A percentile compares a stretch with the other conserved stretches of the same genome.
These are phyloP conservation scores for Backusella liffmaniae DNA, from an alignment of 192 early-diverging fungal genomes.

Conservation along the genomic window DNA sequence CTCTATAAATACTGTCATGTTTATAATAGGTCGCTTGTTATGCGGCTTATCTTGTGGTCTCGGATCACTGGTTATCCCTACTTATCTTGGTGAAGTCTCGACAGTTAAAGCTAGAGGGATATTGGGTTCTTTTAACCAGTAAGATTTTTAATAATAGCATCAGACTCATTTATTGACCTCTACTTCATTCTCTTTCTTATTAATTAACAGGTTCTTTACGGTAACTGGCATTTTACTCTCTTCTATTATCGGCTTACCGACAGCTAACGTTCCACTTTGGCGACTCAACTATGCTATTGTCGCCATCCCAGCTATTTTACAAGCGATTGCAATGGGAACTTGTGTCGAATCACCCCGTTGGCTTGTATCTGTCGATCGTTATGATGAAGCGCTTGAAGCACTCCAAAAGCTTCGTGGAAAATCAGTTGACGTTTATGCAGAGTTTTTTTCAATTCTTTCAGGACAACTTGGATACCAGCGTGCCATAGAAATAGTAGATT, in stretches of 20 bases:
- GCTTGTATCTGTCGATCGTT: conserved; percentile 53
- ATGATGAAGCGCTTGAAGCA: conserved; percentile 58
- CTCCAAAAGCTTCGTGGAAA: conserved; percentile 57
- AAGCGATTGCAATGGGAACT: conserved; percentile 55
- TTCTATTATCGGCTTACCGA: conserved; percentile 43
- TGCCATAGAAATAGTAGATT: conserved; percentile 1
- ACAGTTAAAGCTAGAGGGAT: conserved; percentile 44
- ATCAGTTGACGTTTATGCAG: conserved; percentile 55
- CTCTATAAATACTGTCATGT: conserved; percentile 47
- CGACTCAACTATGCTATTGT: conserved; percentile 43
- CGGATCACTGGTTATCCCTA: conserved; percentile 49
- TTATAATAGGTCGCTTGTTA: conserved; percentile 47
- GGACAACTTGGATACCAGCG: neutral
- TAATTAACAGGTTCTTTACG: conserved; percentile 57
- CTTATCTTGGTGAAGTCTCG: conserved; percentile 55
- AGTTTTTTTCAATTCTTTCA: conserved; percentile 35
- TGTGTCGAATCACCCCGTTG: conserved; percentile 69
- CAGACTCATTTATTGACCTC: conserved; percentile 12
- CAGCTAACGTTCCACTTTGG: conserved; percentile 58
- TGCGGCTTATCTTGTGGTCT: conserved; percentile 56
- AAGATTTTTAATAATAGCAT: neutral
- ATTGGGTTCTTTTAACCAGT: conserved; percentile 51
- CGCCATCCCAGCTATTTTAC: conserved; percentile 49
- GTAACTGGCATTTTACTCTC: conserved; percentile 51
- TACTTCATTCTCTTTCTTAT: conserved; percentile 35